phyloP scores from a whole-genome alignment of 192 early-diverging fungal species.

The Powellomyces hirtus region DNA sequence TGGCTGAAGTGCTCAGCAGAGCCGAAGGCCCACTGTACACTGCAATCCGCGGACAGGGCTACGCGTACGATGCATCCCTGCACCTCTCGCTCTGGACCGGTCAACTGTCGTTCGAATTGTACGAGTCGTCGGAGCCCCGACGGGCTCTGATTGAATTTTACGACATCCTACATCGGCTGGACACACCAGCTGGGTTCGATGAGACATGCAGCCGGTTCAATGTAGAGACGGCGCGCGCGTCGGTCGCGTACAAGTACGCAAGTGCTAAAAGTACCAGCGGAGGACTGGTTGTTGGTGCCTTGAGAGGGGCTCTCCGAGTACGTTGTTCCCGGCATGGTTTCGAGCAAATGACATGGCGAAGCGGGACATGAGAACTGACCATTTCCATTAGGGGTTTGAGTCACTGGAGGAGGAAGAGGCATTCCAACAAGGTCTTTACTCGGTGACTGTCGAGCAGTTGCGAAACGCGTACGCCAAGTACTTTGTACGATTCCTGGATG shows the following conservation, averaged over 20 bases:
- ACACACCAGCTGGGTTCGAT: slow-evolving; percentile 44
- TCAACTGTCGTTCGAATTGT: slow-evolving; percentile 46
- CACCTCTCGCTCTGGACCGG: slow-evolving; percentile 55
- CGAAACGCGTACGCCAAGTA: slow-evolving; percentile 54
- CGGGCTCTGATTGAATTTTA: slow-evolving; percentile 46
- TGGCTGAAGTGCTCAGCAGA: slow-evolving; percentile 68
- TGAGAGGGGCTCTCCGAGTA: slow-evolving; percentile 41
- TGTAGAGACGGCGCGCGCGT: slow-evolving; percentile 54
- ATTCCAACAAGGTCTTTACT: slow-evolving; percentile 44
- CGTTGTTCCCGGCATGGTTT: neutral
- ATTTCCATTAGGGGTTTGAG: slow-evolving; percentile 46
- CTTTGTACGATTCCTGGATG: slow-evolving; percentile 56
- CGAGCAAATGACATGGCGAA: neutral
- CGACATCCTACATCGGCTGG: slow-evolving; percentile 37
- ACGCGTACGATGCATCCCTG: slow-evolving; percentile 71
- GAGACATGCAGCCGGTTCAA: slow-evolving; percentile 40
- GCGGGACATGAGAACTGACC: neutral
- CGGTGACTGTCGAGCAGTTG: slow-evolving; percentile 50
- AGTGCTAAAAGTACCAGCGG: slow-evolving; percentile 34
- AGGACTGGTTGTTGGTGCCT: slow-evolving; percentile 30
- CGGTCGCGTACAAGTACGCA: slow-evolving; percentile 41
- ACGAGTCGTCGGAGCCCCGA: slow-evolving; percentile 48
- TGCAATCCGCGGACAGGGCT: slow-evolving; percentile 68
- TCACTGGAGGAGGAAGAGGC: slow-evolving; percentile 50
- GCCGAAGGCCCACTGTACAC: slow-evolving; percentile 76